These are phyloP conservation scores for Sanghuangporus weigelae DNA, from an alignment of 1,284 basidiomycete species.

Conservation along the genomic window DNA sequence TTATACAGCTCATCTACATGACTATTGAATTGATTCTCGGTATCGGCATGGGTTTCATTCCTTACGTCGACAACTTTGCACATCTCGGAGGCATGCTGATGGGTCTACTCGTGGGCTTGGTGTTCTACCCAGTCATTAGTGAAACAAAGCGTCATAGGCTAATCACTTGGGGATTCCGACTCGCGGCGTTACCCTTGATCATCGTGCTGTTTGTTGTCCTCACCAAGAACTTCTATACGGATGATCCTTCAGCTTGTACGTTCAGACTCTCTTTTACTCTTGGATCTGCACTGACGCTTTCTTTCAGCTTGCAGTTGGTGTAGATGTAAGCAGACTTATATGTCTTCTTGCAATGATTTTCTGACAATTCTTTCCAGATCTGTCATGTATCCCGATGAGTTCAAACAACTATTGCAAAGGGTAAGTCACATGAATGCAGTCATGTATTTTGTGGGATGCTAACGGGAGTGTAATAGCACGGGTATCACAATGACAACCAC, in stretches of 20 bases:
- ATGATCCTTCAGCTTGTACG: conserved; percentile 73
- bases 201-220: conserved; percentile 81
- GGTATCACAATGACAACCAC: conserved; percentile 18
- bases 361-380: conserved; percentile 28
- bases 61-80: conserved; percentile 77
- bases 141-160: conserved; percentile 65
- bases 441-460: background rate
- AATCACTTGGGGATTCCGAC: conserved; percentile 72
- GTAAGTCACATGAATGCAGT: conserved; percentile 24
- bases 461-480: conserved; percentile 6
- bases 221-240: conserved; percentile 85
- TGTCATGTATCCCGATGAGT: conserved; percentile 80
- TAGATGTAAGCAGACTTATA: conserved; percentile 38
- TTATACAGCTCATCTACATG: conserved; percentile 68
- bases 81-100: conserved; percentile 79
- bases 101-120: conserved; percentile 77
- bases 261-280: conserved; percentile 8
- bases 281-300: background rate
- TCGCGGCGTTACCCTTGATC: conserved; percentile 69
- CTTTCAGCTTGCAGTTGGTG: conserved; percentile 79
- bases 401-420: conserved; percentile 79
- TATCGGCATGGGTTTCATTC: conserved; percentile 82
- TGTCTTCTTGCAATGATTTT: background rate
- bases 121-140: conserved; percentile 89
- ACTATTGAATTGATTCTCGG: conserved; percentile 81